These are phyloP conservation scores for Alnus rubra DNA, from an alignment of 306 rosid species.

Conservation along the genomic window DNA sequence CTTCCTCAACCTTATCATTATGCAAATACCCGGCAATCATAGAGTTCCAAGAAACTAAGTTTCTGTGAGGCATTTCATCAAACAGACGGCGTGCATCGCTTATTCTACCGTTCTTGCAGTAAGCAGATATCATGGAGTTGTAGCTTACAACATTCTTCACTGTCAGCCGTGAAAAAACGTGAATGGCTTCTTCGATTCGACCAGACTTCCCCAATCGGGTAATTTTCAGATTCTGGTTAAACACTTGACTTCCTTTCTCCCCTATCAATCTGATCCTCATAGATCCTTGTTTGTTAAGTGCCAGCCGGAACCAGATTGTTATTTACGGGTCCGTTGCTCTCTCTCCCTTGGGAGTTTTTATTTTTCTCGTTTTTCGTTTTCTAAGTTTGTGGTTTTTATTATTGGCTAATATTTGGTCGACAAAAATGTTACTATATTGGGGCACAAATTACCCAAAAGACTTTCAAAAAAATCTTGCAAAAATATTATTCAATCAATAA, in stretches of 20 bases:
- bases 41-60: conserved; percentile 76
- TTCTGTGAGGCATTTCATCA: conserved; percentile 61
- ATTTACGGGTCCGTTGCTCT: too few species aligned
- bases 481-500: too few species aligned
- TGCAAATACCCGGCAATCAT: conserved; percentile 76
- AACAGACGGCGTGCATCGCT: conserved; percentile 61
- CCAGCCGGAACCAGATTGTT: too few species aligned
- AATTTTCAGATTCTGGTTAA: conserved; percentile 53
- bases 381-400: too few species aligned
- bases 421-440: too few species aligned
- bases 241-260: conserved; percentile 51
- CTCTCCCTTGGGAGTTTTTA: too few species aligned
- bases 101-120: conserved; percentile 64
- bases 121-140: conserved; percentile 80
- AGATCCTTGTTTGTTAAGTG: too few species aligned
- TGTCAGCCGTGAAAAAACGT: conserved; percentile 50
- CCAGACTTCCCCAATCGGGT: conserved; percentile 66
- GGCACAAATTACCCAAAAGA: too few species aligned
- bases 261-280: conserved; percentile 41
- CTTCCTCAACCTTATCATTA: conserved; percentile 56
- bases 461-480: too few species aligned
- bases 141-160: conserved; percentile 69
- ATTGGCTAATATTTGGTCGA: too few species aligned
- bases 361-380: too few species aligned
- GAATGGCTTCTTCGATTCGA: conserved; percentile 61